phyloP scores from a whole-genome alignment of 1,284 basidiomycete genomes.

The Anthracocystis panici-leucophaei region DNA sequence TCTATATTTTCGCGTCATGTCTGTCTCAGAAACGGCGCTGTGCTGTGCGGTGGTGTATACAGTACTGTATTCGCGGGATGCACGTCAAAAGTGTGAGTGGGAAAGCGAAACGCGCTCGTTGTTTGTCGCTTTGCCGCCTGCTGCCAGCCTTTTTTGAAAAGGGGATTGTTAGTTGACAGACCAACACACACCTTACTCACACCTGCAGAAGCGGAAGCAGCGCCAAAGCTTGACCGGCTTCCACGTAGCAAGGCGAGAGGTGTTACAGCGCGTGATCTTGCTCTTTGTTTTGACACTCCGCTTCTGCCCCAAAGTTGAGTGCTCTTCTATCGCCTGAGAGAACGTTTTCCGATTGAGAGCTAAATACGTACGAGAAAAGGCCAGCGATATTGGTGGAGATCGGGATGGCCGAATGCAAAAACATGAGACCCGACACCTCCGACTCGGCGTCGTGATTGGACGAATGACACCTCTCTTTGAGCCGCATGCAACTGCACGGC shows the following conservation, averaged over 20 bases:
- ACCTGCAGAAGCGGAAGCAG: not conserved
- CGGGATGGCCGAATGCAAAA: not conserved
- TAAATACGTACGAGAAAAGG: conserved; percentile 7
- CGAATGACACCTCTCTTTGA: not conserved
- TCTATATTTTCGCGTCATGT: conserved; percentile 30
- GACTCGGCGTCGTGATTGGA: conserved; percentile 2
- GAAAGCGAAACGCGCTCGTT: not conserved
- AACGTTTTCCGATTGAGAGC: conserved; percentile 13
- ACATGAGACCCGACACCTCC: not conserved
- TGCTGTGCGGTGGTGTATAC: conserved; percentile 21
- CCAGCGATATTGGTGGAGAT: not conserved
- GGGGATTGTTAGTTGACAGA: conserved; percentile 23
- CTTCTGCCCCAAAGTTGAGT: conserved; percentile 41
- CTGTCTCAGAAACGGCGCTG: conserved; percentile 3
- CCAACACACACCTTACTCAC: conserved; percentile 3
- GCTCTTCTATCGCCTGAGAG: conserved; percentile 24
- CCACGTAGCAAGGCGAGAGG: not conserved
- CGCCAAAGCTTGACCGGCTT: not conserved
- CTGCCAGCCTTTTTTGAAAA: not conserved
- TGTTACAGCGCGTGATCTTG: conserved; percentile 1
- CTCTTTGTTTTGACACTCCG: conserved; percentile 16
- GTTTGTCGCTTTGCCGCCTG: not conserved
- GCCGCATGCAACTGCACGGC: conserved; percentile 28
- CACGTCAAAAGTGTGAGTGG: conserved; percentile 12
- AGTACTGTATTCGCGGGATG: not conserved